Conservation (phyloP, 106 monocot genomes). For the Vanilla planifolia region DNA sequence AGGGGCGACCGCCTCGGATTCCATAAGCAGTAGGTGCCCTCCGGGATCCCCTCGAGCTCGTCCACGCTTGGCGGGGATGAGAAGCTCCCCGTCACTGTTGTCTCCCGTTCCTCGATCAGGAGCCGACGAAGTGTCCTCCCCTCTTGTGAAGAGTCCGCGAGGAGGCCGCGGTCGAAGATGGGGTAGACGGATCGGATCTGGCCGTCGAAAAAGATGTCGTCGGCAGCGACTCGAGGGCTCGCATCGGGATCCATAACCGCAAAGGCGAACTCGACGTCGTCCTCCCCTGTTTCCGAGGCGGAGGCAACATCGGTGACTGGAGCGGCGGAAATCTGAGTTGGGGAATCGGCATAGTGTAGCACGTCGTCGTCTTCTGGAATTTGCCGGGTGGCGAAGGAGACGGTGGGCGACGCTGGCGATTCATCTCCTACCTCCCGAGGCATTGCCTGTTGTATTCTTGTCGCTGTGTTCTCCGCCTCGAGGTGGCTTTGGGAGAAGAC, state of each 20-base stretch:
- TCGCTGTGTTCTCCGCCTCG: too few relatives aligned
- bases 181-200: conserved; percentile 55
- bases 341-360: neutral
- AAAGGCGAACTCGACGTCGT: conserved; percentile 66
- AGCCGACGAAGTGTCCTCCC: conserved; percentile 20
- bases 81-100: too few relatives aligned
- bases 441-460: neutral
- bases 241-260: conserved; percentile 3
- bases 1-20: too few relatives aligned
- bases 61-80: conserved; percentile 16
- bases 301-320: too few relatives aligned
- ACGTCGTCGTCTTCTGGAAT: neutral
- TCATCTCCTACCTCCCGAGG: neutral
- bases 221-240: conserved; percentile 23
- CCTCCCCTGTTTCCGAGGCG: conserved; percentile 2
- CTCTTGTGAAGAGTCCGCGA: neutral
- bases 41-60: conserved; percentile 24
- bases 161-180: conserved; percentile 39
- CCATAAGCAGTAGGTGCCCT: conserved; percentile 54
- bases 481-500: neutral
- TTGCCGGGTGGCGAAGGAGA: too few relatives aligned
- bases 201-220: conserved; percentile 51
- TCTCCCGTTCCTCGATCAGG: conserved; percentile 22
- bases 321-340: conserved; percentile 11
- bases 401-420: neutral